Conservation (phyloP, 768 basidiomycete species). For the Ramaria sp. region DNA sequence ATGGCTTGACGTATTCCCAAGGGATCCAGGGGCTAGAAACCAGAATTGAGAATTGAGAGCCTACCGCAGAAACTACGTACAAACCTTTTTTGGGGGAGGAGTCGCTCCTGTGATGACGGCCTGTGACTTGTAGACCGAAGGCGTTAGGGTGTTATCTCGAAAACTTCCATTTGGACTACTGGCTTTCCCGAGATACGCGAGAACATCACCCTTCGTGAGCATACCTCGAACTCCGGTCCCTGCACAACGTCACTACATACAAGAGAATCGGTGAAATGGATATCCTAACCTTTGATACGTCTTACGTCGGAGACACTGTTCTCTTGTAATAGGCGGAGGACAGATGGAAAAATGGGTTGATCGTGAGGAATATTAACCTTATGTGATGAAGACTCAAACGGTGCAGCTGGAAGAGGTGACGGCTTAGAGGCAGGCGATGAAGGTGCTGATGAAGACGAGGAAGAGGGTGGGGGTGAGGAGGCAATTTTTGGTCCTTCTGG, state of each 20-base stretch:
- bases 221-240: slow-evolving; percentile 80
- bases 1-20: slow-evolving; percentile 54
- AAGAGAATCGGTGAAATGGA: not conserved
- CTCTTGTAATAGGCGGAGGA: slow-evolving; percentile 67
- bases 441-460: slow-evolving; percentile 39
- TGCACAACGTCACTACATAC: not conserved
- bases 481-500: slow-evolving; percentile 15
- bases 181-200: slow-evolving; percentile 77
- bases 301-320: slow-evolving; percentile 47
- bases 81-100: slow-evolving; percentile 25
- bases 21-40: slow-evolving; percentile 46
- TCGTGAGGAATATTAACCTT: slow-evolving; percentile 31
- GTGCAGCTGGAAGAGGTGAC: not conserved
- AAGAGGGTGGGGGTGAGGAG: slow-evolving; percentile 42
- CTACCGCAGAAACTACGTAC: not conserved
- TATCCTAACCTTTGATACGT: slow-evolving; percentile 51
- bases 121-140: slow-evolving; percentile 13
- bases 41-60: not conserved
- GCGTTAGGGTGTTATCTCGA: slow-evolving; percentile 29
- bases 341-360: slow-evolving; percentile 82
- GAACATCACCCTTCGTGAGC: slow-evolving; percentile 93
- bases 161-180: slow-evolving; percentile 67
- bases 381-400: not conserved
- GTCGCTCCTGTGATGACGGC: slow-evolving; percentile 22
- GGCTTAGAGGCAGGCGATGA: slow-evolving; percentile 12